Evolutionary conservation across 73 alveolate species (phyloP).

Genomic region (Uronychia setigera): DNA sequence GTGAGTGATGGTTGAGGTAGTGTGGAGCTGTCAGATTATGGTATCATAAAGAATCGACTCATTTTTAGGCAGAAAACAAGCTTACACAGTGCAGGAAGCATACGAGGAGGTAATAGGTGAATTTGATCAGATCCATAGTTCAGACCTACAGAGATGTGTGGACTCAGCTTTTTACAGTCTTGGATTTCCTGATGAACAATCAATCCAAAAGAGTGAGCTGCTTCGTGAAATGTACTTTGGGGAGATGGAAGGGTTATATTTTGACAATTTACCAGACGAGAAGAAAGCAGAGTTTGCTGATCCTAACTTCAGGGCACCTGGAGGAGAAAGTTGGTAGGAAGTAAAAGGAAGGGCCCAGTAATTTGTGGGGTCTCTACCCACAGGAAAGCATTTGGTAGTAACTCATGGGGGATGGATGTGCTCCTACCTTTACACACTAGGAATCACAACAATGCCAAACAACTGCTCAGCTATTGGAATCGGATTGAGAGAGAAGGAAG

Average conservation of each 20-base stretch:
- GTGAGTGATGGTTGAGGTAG: too few species aligned
- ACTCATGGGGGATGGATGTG: slow-evolving; percentile 81
- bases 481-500: slow-evolving; percentile 16
- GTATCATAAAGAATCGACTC: too few species aligned
- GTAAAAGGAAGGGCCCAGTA: slow-evolving; percentile 50
- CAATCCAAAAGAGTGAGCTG: slow-evolving; percentile 9
- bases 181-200: slow-evolving; percentile 56
- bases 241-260: slow-evolving; percentile 68
- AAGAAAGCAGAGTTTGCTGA: slow-evolving; percentile 44
- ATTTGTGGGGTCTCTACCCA: slow-evolving; percentile 11
- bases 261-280: slow-evolving; percentile 58
- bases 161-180: slow-evolving; percentile 63
- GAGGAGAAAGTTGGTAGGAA: slow-evolving; percentile 71
- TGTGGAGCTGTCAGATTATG: slow-evolving; percentile 58
- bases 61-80: slow-evolving; percentile 78
- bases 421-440: slow-evolving; percentile 25
- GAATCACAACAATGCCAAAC: slow-evolving; percentile 49
- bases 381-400: slow-evolving; percentile 50
- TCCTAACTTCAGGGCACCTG: slow-evolving; percentile 51
- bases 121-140: slow-evolving; percentile 20
- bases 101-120: slow-evolving; percentile 6
- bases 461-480: slow-evolving; percentile 70
- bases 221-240: slow-evolving; percentile 77
- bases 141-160: slow-evolving; percentile 52
- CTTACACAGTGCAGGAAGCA: slow-evolving; percentile 45